These are phyloP conservation scores for Colletotrichum somersetense DNA, from an alignment of 2,329 filamentous ascomycete species.

Conservation along the genomic window DNA sequence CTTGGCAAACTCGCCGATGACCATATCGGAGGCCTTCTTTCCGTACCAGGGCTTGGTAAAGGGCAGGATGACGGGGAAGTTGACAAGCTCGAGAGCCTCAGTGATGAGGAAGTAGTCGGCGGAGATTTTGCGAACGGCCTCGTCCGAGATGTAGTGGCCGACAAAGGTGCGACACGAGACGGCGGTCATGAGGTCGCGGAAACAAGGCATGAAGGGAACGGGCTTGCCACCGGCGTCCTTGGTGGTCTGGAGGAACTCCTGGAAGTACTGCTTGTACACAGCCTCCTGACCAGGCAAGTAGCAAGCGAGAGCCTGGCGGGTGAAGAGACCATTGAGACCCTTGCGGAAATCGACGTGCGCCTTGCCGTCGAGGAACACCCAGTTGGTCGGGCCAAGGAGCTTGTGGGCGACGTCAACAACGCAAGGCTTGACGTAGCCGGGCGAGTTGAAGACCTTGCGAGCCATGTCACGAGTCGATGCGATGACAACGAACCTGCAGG, in stretches of 20 bases:
- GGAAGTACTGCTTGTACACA: slow-evolving; percentile 89
- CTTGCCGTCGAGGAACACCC: slow-evolving; percentile 97
- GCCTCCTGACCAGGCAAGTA: slow-evolving; percentile 95
- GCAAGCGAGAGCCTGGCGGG: slow-evolving; percentile 84
- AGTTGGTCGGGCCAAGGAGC: slow-evolving; percentile 91
- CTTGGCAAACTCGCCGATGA: slow-evolving; percentile 88
- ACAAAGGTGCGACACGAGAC: slow-evolving; percentile 97
- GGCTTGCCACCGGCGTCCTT: slow-evolving; percentile 79
- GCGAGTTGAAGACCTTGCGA: slow-evolving; percentile 96
- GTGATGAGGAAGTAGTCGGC: slow-evolving; percentile 98
- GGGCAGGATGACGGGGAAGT: slow-evolving; percentile 96
- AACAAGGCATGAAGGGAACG: slow-evolving; percentile 88
- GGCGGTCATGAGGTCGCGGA: slow-evolving; percentile 95
- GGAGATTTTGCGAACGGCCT: slow-evolving; percentile 91
- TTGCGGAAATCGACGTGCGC: slow-evolving; percentile 97
- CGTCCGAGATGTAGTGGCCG: slow-evolving; percentile 92
- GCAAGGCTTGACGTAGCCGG: slow-evolving; percentile 91
- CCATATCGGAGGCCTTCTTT: slow-evolving; percentile 94
- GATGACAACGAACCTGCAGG: slow-evolving; percentile 89
- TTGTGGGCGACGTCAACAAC: slow-evolving; percentile 96
- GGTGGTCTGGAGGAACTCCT: slow-evolving; percentile 81
- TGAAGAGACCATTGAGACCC: slow-evolving; percentile 94
- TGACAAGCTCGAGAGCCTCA: slow-evolving; percentile 94
- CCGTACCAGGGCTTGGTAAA: slow-evolving; percentile 98
- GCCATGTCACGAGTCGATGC: slow-evolving; percentile 95